Percentiles rank a stretch among this genome's conserved stretches.
These are phyloP conservation scores for Pochonia chlamydosporia DNA, from an alignment of 2,329 filamentous ascomycete species.

Conservation along the genomic window DNA sequence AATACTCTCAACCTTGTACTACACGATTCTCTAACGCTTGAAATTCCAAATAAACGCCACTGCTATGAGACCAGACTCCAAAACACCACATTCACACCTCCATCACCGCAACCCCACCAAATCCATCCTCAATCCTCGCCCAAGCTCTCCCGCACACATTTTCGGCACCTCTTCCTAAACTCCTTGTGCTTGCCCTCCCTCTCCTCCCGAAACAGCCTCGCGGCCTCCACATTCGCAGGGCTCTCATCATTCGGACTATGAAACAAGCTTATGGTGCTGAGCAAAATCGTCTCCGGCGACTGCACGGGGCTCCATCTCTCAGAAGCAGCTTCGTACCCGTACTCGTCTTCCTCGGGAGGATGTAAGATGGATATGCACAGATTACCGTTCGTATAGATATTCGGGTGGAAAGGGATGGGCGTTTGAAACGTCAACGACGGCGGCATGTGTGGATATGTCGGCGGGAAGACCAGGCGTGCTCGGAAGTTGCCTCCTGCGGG, in stretches of 20 bases:
- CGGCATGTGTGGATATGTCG: conserved; percentile 79
- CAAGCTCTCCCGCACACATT: conserved; percentile 74
- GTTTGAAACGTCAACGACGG: conserved; percentile 82
- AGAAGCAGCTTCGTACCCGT: conserved; percentile 82
- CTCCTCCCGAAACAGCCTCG: conserved; percentile 80
- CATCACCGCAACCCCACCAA: too few relatives aligned
- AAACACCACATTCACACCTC: background rate
- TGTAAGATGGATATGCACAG: conserved; percentile 98
- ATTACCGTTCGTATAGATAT: conserved; percentile 80
- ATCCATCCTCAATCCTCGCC: conserved; percentile 53
- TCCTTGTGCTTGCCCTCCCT: conserved; percentile 54
- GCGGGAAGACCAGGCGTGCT: conserved; percentile 75
- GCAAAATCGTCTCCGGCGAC: conserved; percentile 86
- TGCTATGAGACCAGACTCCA: background rate
- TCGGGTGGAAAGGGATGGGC: conserved; percentile 86
- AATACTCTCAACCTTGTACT: background rate
- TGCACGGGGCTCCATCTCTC: conserved; percentile 96
- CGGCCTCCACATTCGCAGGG: conserved; percentile 91
- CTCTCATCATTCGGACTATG: conserved; percentile 92
- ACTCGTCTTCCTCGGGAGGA: conserved; percentile 87
- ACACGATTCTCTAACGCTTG: background rate
- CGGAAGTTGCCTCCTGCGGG: conserved; percentile 81
- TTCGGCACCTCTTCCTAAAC: conserved; percentile 72
- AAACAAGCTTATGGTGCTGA: conserved; percentile 89
- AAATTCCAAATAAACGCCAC: background rate